Evolutionary conservation across 129 eudicot genomes (phyloP).

Genomic region (Tagetes patula): DNA sequence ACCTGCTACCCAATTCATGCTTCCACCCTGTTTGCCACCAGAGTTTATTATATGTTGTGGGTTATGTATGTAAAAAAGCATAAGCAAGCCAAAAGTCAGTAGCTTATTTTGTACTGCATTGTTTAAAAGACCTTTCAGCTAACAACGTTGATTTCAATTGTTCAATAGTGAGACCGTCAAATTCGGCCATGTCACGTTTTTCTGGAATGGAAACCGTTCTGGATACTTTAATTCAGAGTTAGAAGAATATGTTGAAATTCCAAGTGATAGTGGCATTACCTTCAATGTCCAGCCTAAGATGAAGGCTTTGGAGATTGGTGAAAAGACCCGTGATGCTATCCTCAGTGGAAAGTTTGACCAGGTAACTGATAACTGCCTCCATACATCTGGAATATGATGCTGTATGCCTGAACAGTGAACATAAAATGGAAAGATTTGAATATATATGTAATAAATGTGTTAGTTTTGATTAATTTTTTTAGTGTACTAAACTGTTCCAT

Average conservation of each 20-base stretch:
- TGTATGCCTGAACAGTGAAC: background rate
- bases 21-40: background rate
- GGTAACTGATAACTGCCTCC: slow-evolving; percentile 34
- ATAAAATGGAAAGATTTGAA: background rate
- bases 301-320: slow-evolving; percentile 95
- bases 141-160: background rate
- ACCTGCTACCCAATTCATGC: background rate
- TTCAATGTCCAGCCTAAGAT: slow-evolving; percentile 82
- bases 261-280: slow-evolving; percentile 83
- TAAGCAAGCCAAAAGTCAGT: background rate
- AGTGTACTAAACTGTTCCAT: background rate
- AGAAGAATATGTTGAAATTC: slow-evolving; percentile 97
- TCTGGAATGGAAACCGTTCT: slow-evolving; percentile 98
- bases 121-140: background rate
- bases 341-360: slow-evolving; percentile 79
- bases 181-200: slow-evolving; percentile 93
- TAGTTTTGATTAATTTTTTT: background rate
- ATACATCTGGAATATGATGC: background rate
- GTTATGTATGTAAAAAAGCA: background rate
- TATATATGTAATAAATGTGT: background rate
- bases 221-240: slow-evolving; percentile 73
- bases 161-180: slow-evolving; percentile 84
- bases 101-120: background rate
- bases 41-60: background rate
- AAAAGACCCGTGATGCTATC: slow-evolving; percentile 85